These are phyloP conservation scores for Solanum lycopersicoides DNA, from an alignment of 257 asterid species.

Conservation along the genomic window DNA sequence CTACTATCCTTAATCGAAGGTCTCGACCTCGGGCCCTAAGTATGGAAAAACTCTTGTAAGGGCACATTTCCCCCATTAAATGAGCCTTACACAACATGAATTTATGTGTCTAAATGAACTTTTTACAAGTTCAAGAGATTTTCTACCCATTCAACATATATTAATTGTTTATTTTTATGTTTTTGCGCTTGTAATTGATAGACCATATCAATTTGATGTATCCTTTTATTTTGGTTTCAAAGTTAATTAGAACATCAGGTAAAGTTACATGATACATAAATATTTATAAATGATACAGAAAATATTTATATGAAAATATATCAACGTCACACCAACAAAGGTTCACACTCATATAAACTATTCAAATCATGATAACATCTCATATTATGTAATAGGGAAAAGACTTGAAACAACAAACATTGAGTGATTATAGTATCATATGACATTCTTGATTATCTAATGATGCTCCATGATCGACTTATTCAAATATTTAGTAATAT, in stretches of 20 bases:
- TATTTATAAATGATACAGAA: background rate
- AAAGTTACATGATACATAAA: too few relatives aligned
- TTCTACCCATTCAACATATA: background rate
- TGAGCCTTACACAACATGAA: background rate
- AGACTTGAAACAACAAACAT: background rate
- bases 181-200: background rate
- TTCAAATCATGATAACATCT: background rate
- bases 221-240: background rate
- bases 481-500: background rate
- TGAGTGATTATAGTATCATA: background rate
- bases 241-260: background rate
- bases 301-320: background rate
- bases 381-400: background rate
- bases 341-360: background rate
- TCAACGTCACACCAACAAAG: background rate
- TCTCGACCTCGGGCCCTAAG: background rate
- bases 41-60: background rate
- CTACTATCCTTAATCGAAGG: background rate
- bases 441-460: conserved; percentile 55
- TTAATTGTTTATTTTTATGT: background rate
- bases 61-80: background rate
- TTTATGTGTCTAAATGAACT: background rate
- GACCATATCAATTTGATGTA: background rate
- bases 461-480: conserved; percentile 60
- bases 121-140: background rate